These are phyloP conservation scores for Halophytophthora batemanensis DNA, from an alignment of 352 stramenopile genomes.

Conservation along the genomic window DNA sequence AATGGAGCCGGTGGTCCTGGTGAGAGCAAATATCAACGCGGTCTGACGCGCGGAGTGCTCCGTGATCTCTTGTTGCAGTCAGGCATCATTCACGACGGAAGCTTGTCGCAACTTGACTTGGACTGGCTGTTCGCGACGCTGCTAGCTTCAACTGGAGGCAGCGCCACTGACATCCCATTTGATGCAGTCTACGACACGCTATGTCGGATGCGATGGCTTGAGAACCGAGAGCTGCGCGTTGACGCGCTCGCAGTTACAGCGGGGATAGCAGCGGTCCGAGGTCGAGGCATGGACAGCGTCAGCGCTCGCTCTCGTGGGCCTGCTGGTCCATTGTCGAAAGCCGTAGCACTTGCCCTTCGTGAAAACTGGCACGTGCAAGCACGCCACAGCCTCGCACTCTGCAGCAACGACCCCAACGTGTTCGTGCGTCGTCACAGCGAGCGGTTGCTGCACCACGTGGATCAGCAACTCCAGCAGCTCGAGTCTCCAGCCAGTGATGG, in stretches of 20 bases:
- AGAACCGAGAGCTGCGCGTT: slow-evolving; percentile 25
- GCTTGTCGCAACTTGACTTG: slow-evolving; percentile 31
- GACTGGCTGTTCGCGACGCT: slow-evolving; percentile 39
- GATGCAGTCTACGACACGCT: slow-evolving; percentile 34
- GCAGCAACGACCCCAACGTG: slow-evolving; percentile 54
- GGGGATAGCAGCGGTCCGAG: slow-evolving; percentile 1
- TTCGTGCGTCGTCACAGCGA: slow-evolving; percentile 36
- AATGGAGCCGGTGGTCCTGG: slow-evolving; percentile 1
- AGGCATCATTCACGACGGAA: slow-evolving; percentile 27
- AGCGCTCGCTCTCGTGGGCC: too few species aligned
- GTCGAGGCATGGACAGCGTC: too few species aligned
- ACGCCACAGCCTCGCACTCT: slow-evolving; percentile 30
- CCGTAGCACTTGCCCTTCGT: slow-evolving; percentile 9
- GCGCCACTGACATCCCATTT: slow-evolving; percentile 34
- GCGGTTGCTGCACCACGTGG: slow-evolving; percentile 18
- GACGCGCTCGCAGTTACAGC: slow-evolving; percentile 12
- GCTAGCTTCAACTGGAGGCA: slow-evolving; percentile 18
- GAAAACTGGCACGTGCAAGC: slow-evolving; percentile 37
- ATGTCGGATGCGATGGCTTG: slow-evolving; percentile 26
- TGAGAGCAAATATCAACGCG: slow-evolving; percentile 35
- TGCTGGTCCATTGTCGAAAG: too few species aligned
- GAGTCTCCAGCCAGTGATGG: slow-evolving; percentile 1
- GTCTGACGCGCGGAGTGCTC: slow-evolving; percentile 35
- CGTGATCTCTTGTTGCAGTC: slow-evolving; percentile 35
- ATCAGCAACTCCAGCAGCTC: slow-evolving; percentile 12